A percentile compares a stretch with the other conserved stretches of the same genome.
Conservation (phyloP, 768 basidiomycete genomes). For the Lactarius vividus region DNA sequence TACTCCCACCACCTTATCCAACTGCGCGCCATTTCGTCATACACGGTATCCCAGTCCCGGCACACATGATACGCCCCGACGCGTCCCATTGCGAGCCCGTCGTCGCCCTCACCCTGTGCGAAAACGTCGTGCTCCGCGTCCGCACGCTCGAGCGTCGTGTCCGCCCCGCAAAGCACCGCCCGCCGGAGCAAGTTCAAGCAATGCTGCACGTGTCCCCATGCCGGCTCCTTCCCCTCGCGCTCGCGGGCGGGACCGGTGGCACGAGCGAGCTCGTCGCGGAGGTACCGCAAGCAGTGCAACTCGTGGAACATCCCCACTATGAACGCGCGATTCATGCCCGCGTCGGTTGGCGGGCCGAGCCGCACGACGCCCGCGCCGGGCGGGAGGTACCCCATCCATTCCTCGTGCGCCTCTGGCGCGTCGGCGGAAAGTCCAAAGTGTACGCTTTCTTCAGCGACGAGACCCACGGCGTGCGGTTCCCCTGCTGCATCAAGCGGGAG, state of each 20-base stretch:
- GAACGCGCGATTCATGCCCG: conserved; percentile 32
- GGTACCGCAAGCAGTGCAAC: conserved; percentile 45
- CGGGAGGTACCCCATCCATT: conserved; percentile 34
- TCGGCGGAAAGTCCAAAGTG: conserved; percentile 31
- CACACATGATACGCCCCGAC: conserved; percentile 36
- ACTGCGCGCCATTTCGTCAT: conserved; percentile 9
- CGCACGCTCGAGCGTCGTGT: conserved; percentile 38
- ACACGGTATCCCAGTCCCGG: conserved; percentile 36
- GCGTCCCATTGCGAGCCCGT: conserved; percentile 30
- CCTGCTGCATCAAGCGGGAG: conserved; percentile 1
- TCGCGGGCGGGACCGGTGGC: neutral
- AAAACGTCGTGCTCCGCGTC: conserved; percentile 29
- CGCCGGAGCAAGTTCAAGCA: conserved; percentile 42
- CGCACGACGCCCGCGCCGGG: conserved; percentile 33
- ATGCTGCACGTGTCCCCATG: conserved; percentile 36
- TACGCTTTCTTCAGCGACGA: neutral
- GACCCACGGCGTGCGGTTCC: neutral
- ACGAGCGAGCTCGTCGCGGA: conserved; percentile 33
- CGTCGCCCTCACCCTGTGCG: neutral
- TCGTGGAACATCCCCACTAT: conserved; percentile 45
- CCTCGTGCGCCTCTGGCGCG: conserved; percentile 30
- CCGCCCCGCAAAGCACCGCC: conserved; percentile 37
- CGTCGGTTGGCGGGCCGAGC: neutral
- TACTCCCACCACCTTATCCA: conserved; percentile 21
- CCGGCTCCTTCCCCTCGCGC: conserved; percentile 10